Evolutionary conservation across 352 stramenopile species (phyloP).

Genomic region (Plasmopara muralis): DNA sequence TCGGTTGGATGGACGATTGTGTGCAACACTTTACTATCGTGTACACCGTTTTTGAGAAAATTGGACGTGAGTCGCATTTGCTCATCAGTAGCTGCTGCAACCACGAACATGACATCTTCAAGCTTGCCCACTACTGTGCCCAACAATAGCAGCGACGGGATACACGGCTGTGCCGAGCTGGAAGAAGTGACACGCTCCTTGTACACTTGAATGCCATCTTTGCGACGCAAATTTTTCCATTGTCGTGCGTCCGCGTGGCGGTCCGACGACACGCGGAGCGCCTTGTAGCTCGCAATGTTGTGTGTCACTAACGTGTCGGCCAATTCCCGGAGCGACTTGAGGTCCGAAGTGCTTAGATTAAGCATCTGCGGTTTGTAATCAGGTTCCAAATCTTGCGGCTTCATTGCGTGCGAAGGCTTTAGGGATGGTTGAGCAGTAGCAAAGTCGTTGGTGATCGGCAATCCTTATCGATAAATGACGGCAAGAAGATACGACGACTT

Average conservation of each 20-base stretch:
- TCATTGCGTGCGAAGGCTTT: neutral
- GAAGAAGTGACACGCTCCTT: conserved; percentile 12
- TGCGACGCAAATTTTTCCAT: conserved; percentile 30
- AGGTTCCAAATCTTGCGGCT: conserved; percentile 8
- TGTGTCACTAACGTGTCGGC: conserved; percentile 23
- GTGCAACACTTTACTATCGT: conserved; percentile 49
- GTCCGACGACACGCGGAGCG: conserved; percentile 11
- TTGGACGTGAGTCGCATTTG: conserved; percentile 45
- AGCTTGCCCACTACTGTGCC: conserved; percentile 19
- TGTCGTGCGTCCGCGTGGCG: conserved; percentile 16
- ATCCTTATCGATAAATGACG: neutral
- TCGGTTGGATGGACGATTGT: conserved; percentile 32
- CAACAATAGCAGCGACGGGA: conserved; percentile 28
- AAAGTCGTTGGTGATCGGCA: neutral
- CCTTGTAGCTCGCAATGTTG: conserved; percentile 25
- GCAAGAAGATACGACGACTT: neutral
- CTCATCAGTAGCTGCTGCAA: conserved; percentile 24
- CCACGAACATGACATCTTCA: conserved; percentile 28
- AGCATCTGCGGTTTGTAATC: conserved; percentile 10
- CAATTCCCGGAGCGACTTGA: conserved; percentile 18
- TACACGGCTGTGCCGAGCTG: conserved; percentile 6
- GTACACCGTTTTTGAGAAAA: conserved; percentile 34
- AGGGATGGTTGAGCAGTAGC: neutral
- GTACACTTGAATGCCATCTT: conserved; percentile 23
- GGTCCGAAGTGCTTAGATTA: conserved; percentile 17